Percentiles rank a stretch among this genome's conserved stretches.
phyloP scores from a whole-genome alignment of 495 filamentous ascomycete genomes.

The Hypoxylon trugodes region DNA sequence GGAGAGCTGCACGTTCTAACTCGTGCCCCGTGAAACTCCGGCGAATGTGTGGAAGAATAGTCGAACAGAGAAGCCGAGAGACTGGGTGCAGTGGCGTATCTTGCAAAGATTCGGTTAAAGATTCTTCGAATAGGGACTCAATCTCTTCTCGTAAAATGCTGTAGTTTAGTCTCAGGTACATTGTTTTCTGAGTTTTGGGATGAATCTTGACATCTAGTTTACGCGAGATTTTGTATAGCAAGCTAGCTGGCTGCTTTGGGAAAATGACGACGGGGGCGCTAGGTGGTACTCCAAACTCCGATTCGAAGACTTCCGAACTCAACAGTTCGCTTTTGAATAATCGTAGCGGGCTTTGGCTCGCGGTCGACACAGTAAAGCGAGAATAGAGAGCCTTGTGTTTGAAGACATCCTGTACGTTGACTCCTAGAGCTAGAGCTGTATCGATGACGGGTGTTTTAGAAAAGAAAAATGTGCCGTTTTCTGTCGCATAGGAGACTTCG shows the following conservation, averaged over 20 bases:
- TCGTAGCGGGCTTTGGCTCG: constrained; percentile 75
- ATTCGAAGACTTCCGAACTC: constrained; percentile 72
- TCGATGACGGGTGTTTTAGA: constrained; percentile 69
- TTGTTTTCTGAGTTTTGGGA: constrained; percentile 55
- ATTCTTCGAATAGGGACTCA: constrained; percentile 52
- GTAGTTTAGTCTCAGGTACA: constrained; percentile 80
- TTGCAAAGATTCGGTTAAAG: constrained; percentile 51
- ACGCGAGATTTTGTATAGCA: constrained; percentile 82
- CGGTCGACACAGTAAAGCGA: constrained; percentile 85
- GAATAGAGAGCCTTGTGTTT: constrained; percentile 84
- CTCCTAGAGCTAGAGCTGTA: constrained; percentile 80
- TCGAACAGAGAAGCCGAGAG: constrained; percentile 56
- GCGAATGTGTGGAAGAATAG: constrained; percentile 61
- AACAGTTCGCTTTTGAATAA: constrained; percentile 75
- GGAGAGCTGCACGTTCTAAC: constrained; percentile 64
- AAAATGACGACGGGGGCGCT: constrained; percentile 71
- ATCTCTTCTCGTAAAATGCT: constrained; percentile 79
- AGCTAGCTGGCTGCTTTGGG: constrained; percentile 78
- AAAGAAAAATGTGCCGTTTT: constrained; percentile 75
- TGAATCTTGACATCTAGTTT: constrained; percentile 44
- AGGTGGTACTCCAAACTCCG: constrained; percentile 65
- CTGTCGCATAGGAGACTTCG: constrained; percentile 81
- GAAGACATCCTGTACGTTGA: constrained; percentile 97
- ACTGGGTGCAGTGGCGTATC: constrained; percentile 53
- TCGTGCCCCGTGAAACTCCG: constrained; percentile 64